Percentiles rank a stretch among this genome's conserved stretches.
Conservation (phyloP, 2,329 filamentous ascomycete species). For the Rhytidhysteron rufulum region DNA sequence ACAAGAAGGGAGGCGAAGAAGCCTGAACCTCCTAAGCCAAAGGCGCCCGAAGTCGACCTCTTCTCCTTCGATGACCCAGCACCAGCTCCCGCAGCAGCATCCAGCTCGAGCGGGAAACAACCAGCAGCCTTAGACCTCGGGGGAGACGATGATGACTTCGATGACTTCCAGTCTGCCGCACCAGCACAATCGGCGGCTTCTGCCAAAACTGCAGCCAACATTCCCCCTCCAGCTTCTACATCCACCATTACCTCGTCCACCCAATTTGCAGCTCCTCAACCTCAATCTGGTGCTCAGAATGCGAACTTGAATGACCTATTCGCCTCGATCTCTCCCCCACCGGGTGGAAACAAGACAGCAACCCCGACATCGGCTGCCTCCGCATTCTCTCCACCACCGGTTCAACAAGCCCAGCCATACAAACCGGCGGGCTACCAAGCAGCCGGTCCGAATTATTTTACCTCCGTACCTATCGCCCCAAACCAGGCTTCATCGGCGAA, state of each 20-base stretch:
- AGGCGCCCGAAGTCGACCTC: constrained; percentile 85
- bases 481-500: constrained; percentile 27
- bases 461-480: constrained; percentile 58
- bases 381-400: constrained; percentile 25
- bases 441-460: constrained; percentile 89
- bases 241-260: constrained; percentile 52
- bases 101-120: constrained; percentile 43
- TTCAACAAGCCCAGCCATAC: constrained; percentile 45
- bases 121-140: constrained; percentile 43
- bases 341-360: constrained; percentile 50
- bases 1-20: constrained; percentile 55
- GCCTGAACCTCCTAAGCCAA: constrained; percentile 69
- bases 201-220: constrained; percentile 40
- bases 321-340: constrained; percentile 73
- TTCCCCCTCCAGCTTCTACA: constrained; percentile 42
- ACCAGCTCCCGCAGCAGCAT: constrained; percentile 48
- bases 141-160: constrained; percentile 87
- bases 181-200: constrained; percentile 50
- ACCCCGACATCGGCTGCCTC: constrained; percentile 40
- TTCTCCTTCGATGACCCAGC: constrained; percentile 81
- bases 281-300: constrained; percentile 77
- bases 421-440: constrained; percentile 69
- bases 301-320: constrained; percentile 78
- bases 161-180: constrained; percentile 91
- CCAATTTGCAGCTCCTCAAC: constrained; percentile 77